Evolutionary conservation across 2,329 filamentous ascomycete species (phyloP).

Genomic region (Neospermospora avenae): DNA sequence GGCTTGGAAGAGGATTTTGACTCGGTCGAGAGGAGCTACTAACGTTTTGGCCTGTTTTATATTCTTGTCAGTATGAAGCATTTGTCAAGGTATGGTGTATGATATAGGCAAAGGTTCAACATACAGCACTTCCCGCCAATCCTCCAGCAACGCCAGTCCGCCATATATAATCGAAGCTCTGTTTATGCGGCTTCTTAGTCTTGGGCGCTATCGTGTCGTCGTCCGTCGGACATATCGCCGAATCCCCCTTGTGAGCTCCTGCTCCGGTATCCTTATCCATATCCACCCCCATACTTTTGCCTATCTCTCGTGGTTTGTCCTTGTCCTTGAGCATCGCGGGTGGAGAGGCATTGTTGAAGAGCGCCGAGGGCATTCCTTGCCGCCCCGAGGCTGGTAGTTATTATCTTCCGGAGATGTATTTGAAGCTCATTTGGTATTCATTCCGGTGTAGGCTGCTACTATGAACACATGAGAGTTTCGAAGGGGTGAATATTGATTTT

Average conservation of each 20-base stretch:
- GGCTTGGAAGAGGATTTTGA: slow-evolving; percentile 98
- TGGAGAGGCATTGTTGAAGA: slow-evolving; percentile 53
- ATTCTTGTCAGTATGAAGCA: slow-evolving; percentile 12
- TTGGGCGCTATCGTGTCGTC: slow-evolving; percentile 48
- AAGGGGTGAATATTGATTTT: neutral
- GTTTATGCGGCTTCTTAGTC: slow-evolving; percentile 53
- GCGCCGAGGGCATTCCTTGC: slow-evolving; percentile 52
- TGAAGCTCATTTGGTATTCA: slow-evolving; percentile 15
- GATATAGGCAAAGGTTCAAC: slow-evolving; percentile 8
- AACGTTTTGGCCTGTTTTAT: slow-evolving; percentile 78
- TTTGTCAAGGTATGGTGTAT: neutral
- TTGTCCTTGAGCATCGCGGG: slow-evolving; percentile 43
- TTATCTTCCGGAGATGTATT: slow-evolving; percentile 5
- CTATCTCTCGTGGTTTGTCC: slow-evolving; percentile 40
- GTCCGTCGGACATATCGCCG: slow-evolving; percentile 48
- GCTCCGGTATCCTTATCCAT: neutral
- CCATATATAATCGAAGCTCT: slow-evolving; percentile 79
- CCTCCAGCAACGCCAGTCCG: slow-evolving; percentile 85
- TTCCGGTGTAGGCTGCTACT: neutral
- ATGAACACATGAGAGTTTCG: neutral
- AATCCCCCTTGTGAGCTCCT: slow-evolving; percentile 27
- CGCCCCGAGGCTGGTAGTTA: slow-evolving; percentile 26
- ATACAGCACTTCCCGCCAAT: slow-evolving; percentile 85
- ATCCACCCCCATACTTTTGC: too few species aligned
- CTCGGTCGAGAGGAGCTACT: slow-evolving; percentile 91